Conservation (phyloP, 2,329 filamentous ascomycete genomes). For the Aspergillus felis region DNA sequence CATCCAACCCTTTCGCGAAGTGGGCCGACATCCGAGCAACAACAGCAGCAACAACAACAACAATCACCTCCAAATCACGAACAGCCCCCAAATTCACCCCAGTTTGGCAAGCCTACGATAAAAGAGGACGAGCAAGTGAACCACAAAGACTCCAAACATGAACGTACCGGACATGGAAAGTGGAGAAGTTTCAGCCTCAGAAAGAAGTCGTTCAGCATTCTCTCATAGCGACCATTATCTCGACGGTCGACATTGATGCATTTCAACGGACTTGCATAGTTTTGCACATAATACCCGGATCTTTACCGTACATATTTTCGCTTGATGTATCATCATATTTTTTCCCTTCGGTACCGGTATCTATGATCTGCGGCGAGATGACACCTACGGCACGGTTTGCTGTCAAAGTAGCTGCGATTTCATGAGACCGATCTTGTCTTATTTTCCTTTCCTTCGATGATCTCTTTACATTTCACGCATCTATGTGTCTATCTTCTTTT, state of each 20-base stretch:
- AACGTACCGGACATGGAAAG: conserved; percentile 21
- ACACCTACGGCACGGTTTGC: not conserved
- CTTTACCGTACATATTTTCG: conserved; percentile 19
- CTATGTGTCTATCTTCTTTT: conserved; percentile 12
- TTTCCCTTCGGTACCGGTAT: conserved; percentile 13
- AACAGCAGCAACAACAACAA: conserved; percentile 3
- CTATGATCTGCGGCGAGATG: conserved; percentile 10
- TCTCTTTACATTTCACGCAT: conserved; percentile 6
- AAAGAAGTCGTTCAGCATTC: conserved; percentile 43
- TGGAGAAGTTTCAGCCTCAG: conserved; percentile 43
- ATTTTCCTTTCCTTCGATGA: conserved; percentile 6
- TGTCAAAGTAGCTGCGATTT: not conserved
- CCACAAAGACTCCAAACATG: conserved; percentile 17
- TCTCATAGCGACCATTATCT: conserved; percentile 11
- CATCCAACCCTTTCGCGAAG: conserved; percentile 6
- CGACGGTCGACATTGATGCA: not conserved
- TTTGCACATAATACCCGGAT: conserved; percentile 26
- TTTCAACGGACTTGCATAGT: conserved; percentile 21
- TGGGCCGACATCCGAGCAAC: conserved; percentile 6
- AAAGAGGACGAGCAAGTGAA: conserved; percentile 18
- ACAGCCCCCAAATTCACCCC: not conserved
- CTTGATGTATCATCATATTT: conserved; percentile 29
- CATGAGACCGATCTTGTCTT: not conserved
- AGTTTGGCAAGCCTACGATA: conserved; percentile 9
- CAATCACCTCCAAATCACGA: conserved; percentile 5